Base-by-base conservation (phyloP, 805 yeast species). In the Ogataea naganishii region DNA sequence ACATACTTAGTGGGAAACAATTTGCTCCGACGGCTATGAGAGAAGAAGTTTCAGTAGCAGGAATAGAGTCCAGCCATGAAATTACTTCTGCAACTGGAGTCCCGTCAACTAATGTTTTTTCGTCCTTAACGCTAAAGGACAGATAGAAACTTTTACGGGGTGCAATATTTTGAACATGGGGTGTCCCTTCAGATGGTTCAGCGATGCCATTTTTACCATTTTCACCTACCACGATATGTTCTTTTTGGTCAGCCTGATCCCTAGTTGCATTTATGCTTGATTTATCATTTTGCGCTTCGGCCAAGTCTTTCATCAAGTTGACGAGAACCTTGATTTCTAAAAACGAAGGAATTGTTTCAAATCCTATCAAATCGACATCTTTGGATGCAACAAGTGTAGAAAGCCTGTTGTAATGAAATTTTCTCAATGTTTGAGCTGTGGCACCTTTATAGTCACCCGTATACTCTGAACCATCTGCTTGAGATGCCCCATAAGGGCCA, bases 401-500 rank as follows among this genome's bases (percentile, higher is more conserved):
- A 7, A 71, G 51, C 34, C 74, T 52, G 7, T 65, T 67, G 4
- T 39, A 29, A 47, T 80, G 84, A 55, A 77, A 80, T 13, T 55
- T 51, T 6, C 44, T 47, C 31, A 81, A 43, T 26, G 58, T 59
- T 11, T 53, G 56, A 7, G 49, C 47, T 3, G 55, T 46, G 6
- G 51, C 57, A 16, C 49, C 58, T 8, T 62, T 64, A 47, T 80
- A 81, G 29, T 74, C 63, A 2, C 94, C 94, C 4, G 77, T 72
- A 42, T 77, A 83, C 44, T 83, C 95, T 0, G 79, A 64, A 1
- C 86, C 85, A 38, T 72, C 64, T 18, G 79, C 72, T 21, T 79
- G 46, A 39, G 56, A 73, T 0, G 88, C 81, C 1, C 88, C 94
- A 47, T 72, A 83, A 0, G 94, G 84, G 0, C 94, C 95, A 21